Evolutionary conservation across 1,139 yeast species (phyloP).

Genomic region (Kodamaea ohmeri): DNA sequence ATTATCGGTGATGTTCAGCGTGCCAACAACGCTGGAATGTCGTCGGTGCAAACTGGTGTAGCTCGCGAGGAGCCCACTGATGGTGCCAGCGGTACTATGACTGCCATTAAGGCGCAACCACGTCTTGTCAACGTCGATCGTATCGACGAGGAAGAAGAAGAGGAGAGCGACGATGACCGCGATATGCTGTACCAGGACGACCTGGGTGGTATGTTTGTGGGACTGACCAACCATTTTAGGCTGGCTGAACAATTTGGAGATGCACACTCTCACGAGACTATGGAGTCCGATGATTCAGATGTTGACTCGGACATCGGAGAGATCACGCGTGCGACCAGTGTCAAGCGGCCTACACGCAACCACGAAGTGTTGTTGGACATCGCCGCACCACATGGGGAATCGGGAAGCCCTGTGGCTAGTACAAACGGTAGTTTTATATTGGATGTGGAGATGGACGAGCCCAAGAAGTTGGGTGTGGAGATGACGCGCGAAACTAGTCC

Average conservation of each 20-base stretch:
- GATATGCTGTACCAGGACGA: conserved; percentile 7
- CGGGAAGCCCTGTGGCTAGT: conserved; percentile 1
- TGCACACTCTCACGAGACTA: not conserved
- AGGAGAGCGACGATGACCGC: conserved; percentile 19
- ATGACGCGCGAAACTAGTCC: conserved; percentile 27
- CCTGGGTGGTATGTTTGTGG: no score
- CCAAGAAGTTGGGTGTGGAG: conserved; percentile 13
- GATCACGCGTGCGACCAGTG: conserved; percentile 44
- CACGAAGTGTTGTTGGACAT: conserved; percentile 3
- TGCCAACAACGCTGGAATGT: conserved; percentile 23
- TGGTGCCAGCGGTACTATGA: conserved; percentile 38
- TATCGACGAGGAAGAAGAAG: conserved; percentile 50
- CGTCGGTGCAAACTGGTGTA: conserved; percentile 3
- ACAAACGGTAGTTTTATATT: conserved; percentile 32
- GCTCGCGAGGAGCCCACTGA: conserved; percentile 12
- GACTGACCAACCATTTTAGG: no score
- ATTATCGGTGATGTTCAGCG: conserved; percentile 49
- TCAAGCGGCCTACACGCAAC: conserved; percentile 21
- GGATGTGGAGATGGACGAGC: conserved; percentile 35
- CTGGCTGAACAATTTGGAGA: not conserved
- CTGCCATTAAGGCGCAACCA: conserved; percentile 73
- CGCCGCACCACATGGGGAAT: not conserved
- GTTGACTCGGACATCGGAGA: conserved; percentile 50
- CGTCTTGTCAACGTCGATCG: conserved; percentile 56
- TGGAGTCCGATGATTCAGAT: conserved; percentile 31